These are phyloP conservation scores for Alternaria ethzedia DNA, from an alignment of 2,329 filamentous ascomycete species.

Conservation along the genomic window DNA sequence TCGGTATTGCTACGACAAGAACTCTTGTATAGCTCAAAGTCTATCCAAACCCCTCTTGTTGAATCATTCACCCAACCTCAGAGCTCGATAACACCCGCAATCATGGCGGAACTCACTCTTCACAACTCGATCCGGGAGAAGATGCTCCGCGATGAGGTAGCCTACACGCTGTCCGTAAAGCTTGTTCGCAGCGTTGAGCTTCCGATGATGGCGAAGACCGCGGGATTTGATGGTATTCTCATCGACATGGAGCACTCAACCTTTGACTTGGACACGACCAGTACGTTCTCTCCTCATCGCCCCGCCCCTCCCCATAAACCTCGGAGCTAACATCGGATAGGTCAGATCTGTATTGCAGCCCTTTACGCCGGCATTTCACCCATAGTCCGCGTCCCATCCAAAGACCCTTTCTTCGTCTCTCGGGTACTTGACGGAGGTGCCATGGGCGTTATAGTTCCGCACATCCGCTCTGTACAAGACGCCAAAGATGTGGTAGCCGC, in stretches of 20 bases:
- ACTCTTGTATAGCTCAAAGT: background rate
- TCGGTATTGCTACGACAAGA: background rate
- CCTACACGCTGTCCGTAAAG: conserved; percentile 40
- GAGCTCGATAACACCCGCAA: background rate
- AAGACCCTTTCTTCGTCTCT: conserved; percentile 49
- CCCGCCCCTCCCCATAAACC: background rate
- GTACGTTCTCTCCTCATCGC: background rate
- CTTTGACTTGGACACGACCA: conserved; percentile 45
- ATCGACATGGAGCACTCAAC: conserved; percentile 56
- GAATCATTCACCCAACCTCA: background rate
- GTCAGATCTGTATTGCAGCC: conserved; percentile 50
- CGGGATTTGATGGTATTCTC: conserved; percentile 52
- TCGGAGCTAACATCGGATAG: background rate
- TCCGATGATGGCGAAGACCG: conserved; percentile 50
- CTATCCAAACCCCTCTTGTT: background rate
- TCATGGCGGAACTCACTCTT: conserved; percentile 25
- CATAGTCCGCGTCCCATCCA: conserved; percentile 52
- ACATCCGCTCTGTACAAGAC: conserved; percentile 49
- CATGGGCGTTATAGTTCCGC: conserved; percentile 51
- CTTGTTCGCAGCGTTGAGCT: conserved; percentile 47
- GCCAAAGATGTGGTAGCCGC: conserved; percentile 46
- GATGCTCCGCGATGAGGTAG: conserved; percentile 37
- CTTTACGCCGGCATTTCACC: conserved; percentile 50
- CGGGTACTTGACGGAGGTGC: conserved; percentile 53
- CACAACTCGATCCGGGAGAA: conserved; percentile 39